Percentiles rank a stretch among this genome's conserved stretches.
Evolutionary conservation across 495 filamentous ascomycete genomes (phyloP).

Genomic region (Penicillium tannophilum): DNA sequence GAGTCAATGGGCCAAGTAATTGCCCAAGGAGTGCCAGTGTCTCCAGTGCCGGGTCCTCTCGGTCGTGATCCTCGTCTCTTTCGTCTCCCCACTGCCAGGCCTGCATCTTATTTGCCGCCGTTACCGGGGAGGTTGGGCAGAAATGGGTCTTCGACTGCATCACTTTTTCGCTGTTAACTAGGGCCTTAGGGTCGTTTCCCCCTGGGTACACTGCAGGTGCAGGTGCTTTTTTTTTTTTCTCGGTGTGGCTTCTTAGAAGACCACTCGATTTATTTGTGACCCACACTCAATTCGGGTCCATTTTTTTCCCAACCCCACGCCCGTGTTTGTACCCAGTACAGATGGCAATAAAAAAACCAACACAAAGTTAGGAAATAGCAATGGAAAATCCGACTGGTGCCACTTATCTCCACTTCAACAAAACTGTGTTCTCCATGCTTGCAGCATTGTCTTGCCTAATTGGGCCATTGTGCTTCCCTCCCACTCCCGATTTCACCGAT

Average conservation of each 20-base stretch:
- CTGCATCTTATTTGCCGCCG: constrained; percentile 39
- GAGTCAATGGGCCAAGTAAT: constrained; percentile 7
- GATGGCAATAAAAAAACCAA: not conserved
- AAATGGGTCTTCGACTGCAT: constrained; percentile 32
- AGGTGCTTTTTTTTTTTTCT: constrained; percentile 5
- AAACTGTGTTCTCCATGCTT: constrained; percentile 29
- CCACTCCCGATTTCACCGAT: constrained; percentile 24
- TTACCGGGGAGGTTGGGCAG: constrained; percentile 44
- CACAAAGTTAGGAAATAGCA: constrained; percentile 9
- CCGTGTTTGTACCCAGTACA: constrained; percentile 6
- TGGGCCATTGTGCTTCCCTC: constrained; percentile 17
- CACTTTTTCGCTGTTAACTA: constrained; percentile 12
- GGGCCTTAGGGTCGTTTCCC: constrained; percentile 2
- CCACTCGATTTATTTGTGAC: constrained; percentile 8
- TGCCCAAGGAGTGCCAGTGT: constrained; percentile 4
- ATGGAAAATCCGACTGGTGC: constrained; percentile 22
- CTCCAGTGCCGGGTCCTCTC: constrained; percentile 8
- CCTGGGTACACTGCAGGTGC: constrained; percentile 19
- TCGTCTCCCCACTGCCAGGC: constrained; percentile 22
- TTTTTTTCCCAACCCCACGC: constrained; percentile 1
- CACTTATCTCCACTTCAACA: constrained; percentile 23
- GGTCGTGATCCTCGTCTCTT: constrained; percentile 5
- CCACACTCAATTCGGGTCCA: constrained; percentile 10
- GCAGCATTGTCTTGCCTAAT: constrained; percentile 28
- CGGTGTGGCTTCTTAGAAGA: constrained; percentile 18